phyloP scores from a whole-genome alignment of 2,329 filamentous ascomycete species.

The Cladosporium colombiae region DNA sequence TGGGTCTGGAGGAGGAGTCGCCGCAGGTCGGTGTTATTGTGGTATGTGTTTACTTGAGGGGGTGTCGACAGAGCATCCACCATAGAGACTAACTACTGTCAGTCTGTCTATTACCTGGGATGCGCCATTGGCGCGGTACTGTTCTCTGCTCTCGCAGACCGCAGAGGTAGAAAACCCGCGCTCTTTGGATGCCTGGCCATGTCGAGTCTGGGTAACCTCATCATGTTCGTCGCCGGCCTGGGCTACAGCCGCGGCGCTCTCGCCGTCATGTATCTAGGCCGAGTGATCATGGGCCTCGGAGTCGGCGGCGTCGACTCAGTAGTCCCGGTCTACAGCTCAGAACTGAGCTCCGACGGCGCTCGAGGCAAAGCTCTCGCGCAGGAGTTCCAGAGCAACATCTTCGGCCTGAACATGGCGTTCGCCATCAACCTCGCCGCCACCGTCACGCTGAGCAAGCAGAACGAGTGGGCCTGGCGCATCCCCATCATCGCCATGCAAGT shows the following conservation, averaged over 20 bases:
- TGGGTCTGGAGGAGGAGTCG: constrained; percentile 54
- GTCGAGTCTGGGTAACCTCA: constrained; percentile 57
- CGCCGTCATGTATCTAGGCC: constrained; percentile 52
- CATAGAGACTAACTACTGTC: background rate
- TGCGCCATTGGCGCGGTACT: constrained; percentile 59
- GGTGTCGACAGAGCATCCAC: background rate
- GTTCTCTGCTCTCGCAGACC: constrained; percentile 58
- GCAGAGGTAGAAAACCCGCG: constrained; percentile 54
- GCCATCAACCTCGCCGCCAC: constrained; percentile 60
- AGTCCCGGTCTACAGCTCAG: constrained; percentile 61
- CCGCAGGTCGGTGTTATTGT: constrained; percentile 61
- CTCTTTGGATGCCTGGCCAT: constrained; percentile 58
- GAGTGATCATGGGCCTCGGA: constrained; percentile 58
- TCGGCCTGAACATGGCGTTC: constrained; percentile 63
- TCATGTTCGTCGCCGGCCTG: constrained; percentile 62
- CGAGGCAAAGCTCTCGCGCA: constrained; percentile 61
- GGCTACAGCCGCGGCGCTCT: constrained; percentile 45
- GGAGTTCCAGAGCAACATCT: constrained; percentile 66
- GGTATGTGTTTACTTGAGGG: background rate
- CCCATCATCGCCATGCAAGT: constrained; percentile 64
- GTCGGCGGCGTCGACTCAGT: constrained; percentile 63
- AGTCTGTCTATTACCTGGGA: constrained; percentile 62
- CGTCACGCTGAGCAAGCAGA: constrained; percentile 54
- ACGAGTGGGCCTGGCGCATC: constrained; percentile 63
- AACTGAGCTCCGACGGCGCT: constrained; percentile 58